Percentiles rank a stretch among this genome's conserved stretches.
phyloP scores from a whole-genome alignment of 179 eudicot species.

The Vitellaria paradoxa region DNA sequence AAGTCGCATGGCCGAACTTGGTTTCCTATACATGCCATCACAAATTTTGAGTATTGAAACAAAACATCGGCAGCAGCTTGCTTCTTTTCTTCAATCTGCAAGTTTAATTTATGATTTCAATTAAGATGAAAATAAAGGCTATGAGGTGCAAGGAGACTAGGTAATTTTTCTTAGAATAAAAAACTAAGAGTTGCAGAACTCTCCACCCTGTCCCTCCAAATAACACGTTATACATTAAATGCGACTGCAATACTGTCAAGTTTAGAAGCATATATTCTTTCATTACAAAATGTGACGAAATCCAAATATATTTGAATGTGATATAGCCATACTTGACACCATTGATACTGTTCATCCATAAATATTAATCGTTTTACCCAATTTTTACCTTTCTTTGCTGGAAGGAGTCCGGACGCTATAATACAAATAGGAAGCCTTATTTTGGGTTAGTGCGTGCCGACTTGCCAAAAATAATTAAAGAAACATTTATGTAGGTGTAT shows the following conservation, averaged over 20 bases:
- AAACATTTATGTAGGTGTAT: too few relatives aligned
- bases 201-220: background rate
- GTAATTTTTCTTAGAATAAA: background rate
- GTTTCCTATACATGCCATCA: conserved; percentile 68
- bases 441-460: background rate
- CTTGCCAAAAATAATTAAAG: background rate
- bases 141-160: background rate
- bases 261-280: background rate
- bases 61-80: conserved; percentile 91
- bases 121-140: background rate
- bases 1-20: conserved; percentile 85
- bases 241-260: background rate
- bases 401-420: background rate
- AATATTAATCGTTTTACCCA: background rate
- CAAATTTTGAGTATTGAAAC: conserved; percentile 78
- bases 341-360: background rate
- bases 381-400: background rate
- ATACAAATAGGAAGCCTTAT: background rate
- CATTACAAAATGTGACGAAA: too few relatives aligned
- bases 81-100: conserved; percentile 73
- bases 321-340: background rate
- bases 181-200: background rate
- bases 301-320: too few relatives aligned
- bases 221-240: background rate
- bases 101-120: background rate